Conservation (phyloP, 352 stramenopile species). For the Pythium plurisporium region DNA sequence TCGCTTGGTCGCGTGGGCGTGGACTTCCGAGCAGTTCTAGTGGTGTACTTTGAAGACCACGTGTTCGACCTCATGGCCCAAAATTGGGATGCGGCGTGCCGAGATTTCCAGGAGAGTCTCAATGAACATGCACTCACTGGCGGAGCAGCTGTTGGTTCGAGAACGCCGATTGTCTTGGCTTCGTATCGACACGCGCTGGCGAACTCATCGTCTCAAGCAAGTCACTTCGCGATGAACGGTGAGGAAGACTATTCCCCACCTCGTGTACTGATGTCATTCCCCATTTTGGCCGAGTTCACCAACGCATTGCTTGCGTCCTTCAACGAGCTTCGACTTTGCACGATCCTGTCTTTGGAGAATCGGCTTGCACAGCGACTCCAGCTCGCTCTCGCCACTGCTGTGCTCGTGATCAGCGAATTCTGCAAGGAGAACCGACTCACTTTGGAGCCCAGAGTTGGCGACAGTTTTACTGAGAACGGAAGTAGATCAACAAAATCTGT, state of each 20-base stretch:
- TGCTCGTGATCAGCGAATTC: conserved; percentile 56
- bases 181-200: conserved; percentile 54
- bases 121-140: conserved; percentile 32
- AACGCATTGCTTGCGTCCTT: conserved; percentile 77
- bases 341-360: conserved; percentile 55
- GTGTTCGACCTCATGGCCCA: conserved; percentile 59
- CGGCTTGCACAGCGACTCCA: conserved; percentile 58
- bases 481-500: conserved; percentile 23
- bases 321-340: conserved; percentile 81
- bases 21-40: conserved; percentile 75
- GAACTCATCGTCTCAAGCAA: background rate
- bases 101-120: conserved; percentile 63
- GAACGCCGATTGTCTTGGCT: conserved; percentile 65
- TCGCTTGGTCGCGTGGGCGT: conserved; percentile 78
- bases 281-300: conserved; percentile 79
- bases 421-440: conserved; percentile 46
- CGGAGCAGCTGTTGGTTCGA: conserved; percentile 27
- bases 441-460: conserved; percentile 5
- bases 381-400: conserved; percentile 37
- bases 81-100: conserved; percentile 48
- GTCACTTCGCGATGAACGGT: background rate
- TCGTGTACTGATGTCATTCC: conserved; percentile 81
- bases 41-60: conserved; percentile 83
- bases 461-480: background rate
- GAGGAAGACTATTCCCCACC: conserved; percentile 64